Conservation (phyloP, 2,329 filamentous ascomycete genomes). For the Epichloe elymi region DNA sequence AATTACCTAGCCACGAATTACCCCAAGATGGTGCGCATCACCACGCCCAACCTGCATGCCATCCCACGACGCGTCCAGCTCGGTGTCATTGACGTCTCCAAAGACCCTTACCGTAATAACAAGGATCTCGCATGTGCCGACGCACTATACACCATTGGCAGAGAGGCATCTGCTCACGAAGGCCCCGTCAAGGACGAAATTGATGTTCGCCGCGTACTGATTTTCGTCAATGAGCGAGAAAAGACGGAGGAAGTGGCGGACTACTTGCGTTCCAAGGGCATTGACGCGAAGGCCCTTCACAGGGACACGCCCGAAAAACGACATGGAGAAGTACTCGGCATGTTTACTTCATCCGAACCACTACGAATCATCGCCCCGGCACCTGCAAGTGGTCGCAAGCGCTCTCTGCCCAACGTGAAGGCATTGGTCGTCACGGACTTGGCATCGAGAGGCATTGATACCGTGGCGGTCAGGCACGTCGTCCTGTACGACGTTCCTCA, state of each 20-base stretch:
- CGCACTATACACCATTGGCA: constrained; percentile 85
- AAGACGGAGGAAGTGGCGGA: constrained; percentile 68
- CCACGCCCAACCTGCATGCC: constrained; percentile 90
- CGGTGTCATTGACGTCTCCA: constrained; percentile 81
- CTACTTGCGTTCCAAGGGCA: constrained; percentile 72
- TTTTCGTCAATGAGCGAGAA: constrained; percentile 95
- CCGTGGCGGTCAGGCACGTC: constrained; percentile 77
- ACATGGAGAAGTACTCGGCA: constrained; percentile 60
- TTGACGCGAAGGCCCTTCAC: constrained; percentile 75
- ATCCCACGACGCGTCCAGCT: constrained; percentile 91
- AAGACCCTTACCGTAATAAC: constrained; percentile 87
- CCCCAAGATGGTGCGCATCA: constrained; percentile 71
- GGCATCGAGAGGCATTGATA: constrained; percentile 87
- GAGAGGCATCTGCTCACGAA: constrained; percentile 50
- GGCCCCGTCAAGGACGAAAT: constrained; percentile 40
- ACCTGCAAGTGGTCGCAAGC: constrained; percentile 21
- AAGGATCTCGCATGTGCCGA: constrained; percentile 89
- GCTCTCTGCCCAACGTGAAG: constrained; percentile 61
- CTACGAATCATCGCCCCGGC: constrained; percentile 17
- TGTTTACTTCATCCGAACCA: constrained; percentile 50
- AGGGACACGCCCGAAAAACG: constrained; percentile 71
- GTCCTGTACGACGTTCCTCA: constrained; percentile 96
- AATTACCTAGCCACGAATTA: constrained; percentile 69
- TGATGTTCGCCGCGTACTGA: constrained; percentile 72
- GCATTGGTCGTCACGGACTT: constrained; percentile 92